A percentile compares a stretch with the other conserved stretches of the same genome.
These are phyloP conservation scores for Knoxia roxburghii DNA, from an alignment of 257 asterid genomes.

Conservation along the genomic window DNA sequence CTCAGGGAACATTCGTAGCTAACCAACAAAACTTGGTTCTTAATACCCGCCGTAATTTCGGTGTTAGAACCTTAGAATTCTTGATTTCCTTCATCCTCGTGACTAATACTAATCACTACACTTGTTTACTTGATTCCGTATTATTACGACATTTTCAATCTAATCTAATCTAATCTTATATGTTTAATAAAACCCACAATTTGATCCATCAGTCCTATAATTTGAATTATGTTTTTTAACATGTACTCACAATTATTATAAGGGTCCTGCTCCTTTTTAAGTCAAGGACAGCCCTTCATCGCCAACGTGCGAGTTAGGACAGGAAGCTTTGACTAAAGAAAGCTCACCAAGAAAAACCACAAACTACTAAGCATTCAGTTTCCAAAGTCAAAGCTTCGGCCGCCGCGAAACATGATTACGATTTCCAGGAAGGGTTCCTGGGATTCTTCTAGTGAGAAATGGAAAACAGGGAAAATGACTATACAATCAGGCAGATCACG, in stretches of 20 bases:
- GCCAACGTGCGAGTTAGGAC: too few relatives aligned
- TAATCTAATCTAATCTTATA: too few relatives aligned
- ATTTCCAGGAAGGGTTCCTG: background rate
- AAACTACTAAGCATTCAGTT: background rate
- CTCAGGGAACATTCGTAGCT: background rate
- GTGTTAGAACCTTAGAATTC: conserved; percentile 8
- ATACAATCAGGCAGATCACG: too few relatives aligned
- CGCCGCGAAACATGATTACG: conserved; percentile 1
- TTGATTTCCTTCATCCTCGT: background rate
- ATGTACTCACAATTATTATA: too few relatives aligned
- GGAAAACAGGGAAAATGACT: background rate
- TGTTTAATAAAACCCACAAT: too few relatives aligned
- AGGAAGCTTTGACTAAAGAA: background rate
- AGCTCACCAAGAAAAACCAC: background rate
- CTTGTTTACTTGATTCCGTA: too few relatives aligned
- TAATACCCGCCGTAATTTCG: conserved; percentile 17
- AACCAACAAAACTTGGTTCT: conserved; percentile 16
- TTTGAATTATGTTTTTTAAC: too few relatives aligned
- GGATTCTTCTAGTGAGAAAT: too few relatives aligned
- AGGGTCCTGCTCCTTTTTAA: too few relatives aligned
- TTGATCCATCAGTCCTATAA: too few relatives aligned
- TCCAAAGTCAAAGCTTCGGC: conserved; percentile 12
- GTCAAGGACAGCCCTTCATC: too few relatives aligned
- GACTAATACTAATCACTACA: background rate
- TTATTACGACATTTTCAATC: too few relatives aligned